These are phyloP conservation scores for Arthrobotrys sinensis DNA, from an alignment of 2,329 filamentous ascomycete species.

Conservation along the genomic window DNA sequence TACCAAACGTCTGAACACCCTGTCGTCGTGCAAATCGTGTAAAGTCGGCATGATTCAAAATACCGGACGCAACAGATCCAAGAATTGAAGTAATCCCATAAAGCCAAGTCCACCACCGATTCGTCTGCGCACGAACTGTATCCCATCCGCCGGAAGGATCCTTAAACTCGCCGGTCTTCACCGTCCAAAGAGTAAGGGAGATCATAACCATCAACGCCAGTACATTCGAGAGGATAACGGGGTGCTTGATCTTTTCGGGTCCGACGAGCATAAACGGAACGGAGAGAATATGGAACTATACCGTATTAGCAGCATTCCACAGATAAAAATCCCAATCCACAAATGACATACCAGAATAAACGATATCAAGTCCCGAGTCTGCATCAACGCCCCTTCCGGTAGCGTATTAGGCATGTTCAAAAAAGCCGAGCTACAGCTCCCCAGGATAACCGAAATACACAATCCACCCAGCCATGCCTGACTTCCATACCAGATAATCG, in stretches of 20 bases:
- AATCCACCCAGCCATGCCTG: conserved; percentile 57
- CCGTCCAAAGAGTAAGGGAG: conserved; percentile 54
- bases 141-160: conserved; percentile 58
- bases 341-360: conserved; percentile 48
- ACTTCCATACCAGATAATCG: conserved; percentile 59
- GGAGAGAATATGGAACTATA: conserved; percentile 49
- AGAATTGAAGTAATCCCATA: conserved; percentile 69
- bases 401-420: conserved; percentile 58
- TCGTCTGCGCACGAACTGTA: conserved; percentile 50
- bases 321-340: not conserved
- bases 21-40: conserved; percentile 68
- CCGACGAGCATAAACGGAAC: conserved; percentile 57
- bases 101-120: conserved; percentile 66
- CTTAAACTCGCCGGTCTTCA: conserved; percentile 55
- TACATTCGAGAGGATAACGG: conserved; percentile 55
- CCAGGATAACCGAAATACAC: conserved; percentile 57
- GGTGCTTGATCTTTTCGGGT: conserved; percentile 60
- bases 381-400: conserved; percentile 43
- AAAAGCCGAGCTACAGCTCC: conserved; percentile 50
- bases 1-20: conserved; percentile 68
- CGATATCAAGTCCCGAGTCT: conserved; percentile 56
- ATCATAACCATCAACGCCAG: conserved; percentile 56
- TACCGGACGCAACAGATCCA: conserved; percentile 69
- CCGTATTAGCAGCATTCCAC: conserved; percentile 23
- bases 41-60: conserved; percentile 70